Evolutionary conservation across 169 alveolate species (phyloP).

Genomic region (Besnoitia besnoiti): DNA sequence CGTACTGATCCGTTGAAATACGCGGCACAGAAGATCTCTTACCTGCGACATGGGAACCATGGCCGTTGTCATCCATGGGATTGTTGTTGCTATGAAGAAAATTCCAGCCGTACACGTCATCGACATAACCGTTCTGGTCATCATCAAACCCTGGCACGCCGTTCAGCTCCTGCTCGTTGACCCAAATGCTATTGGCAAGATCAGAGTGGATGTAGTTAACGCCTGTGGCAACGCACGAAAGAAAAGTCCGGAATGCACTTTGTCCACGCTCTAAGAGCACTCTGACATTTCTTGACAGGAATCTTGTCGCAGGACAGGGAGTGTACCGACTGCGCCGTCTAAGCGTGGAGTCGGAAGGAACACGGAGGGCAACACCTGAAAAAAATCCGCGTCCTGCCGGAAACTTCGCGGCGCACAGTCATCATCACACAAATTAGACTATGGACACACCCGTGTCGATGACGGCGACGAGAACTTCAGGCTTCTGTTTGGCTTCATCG

Average conservation of each 20-base stretch:
- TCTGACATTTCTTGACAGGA: background rate
- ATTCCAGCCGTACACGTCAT: conserved; percentile 79
- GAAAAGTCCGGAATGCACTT: too few species aligned
- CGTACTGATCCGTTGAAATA: too few species aligned
- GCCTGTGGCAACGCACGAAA: background rate
- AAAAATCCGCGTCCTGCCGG: too few species aligned
- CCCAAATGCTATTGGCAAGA: conserved; percentile 48
- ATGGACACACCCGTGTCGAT: conserved; percentile 36
- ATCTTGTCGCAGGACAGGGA: background rate
- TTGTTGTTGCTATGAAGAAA: conserved; percentile 71
- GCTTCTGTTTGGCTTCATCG: background rate
- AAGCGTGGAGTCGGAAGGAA: too few species aligned
- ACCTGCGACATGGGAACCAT: conserved; percentile 82
- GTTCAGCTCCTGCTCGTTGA: conserved; percentile 47
- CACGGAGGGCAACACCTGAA: too few species aligned
- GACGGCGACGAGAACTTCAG: conserved; percentile 49
- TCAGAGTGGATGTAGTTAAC: conserved; percentile 56
- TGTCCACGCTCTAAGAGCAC: too few species aligned
- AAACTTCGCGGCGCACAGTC: too few species aligned
- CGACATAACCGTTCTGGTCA: conserved; percentile 78
- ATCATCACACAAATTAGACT: too few species aligned
- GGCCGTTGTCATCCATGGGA: conserved; percentile 81
- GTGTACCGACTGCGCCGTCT: background rate
- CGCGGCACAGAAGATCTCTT: conserved; percentile 35
- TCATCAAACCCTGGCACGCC: conserved; percentile 73